These are phyloP conservation scores for Pyrenula aspistea DNA, from an alignment of 495 filamentous ascomycete species.

Conservation along the genomic window DNA sequence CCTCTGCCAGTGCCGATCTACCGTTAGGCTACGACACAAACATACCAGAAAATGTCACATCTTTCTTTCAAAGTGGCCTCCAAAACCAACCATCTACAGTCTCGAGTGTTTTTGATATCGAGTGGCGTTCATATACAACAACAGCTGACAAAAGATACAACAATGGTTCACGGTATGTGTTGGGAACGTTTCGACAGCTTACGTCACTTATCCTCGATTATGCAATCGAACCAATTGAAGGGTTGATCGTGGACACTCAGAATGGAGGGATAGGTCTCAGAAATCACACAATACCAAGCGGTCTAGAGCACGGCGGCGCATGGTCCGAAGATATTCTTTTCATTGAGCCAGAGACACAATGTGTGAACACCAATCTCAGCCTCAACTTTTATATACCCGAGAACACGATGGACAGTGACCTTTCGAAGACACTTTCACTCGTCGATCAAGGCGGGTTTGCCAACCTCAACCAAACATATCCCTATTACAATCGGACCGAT, in stretches of 20 bases:
- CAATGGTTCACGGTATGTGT: slow-evolving; percentile 10
- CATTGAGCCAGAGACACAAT: slow-evolving; percentile 28
- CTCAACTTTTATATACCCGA: slow-evolving; percentile 18
- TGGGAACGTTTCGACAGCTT: slow-evolving; percentile 11
- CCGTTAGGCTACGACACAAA: slow-evolving; percentile 3
- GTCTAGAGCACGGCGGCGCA: slow-evolving; percentile 10
- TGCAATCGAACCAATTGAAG: slow-evolving; percentile 20
- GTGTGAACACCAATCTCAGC: slow-evolving; percentile 31
- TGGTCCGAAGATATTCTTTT: slow-evolving; percentile 35
- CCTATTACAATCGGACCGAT: slow-evolving; percentile 8
- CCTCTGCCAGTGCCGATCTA: slow-evolving; percentile 3
- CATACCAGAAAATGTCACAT: neutral
- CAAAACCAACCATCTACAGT: neutral
- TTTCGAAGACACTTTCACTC: slow-evolving; percentile 11
- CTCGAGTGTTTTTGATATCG: neutral
- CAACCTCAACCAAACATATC: slow-evolving; percentile 15
- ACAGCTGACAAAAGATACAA: slow-evolving; percentile 16
- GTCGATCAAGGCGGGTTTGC: slow-evolving; percentile 30
- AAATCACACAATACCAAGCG: slow-evolving; percentile 28
- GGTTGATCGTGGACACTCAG: slow-evolving; percentile 27
- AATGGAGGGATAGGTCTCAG: slow-evolving; percentile 30
- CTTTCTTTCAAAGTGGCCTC: neutral
- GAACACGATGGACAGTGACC: neutral
- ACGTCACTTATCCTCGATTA: slow-evolving; percentile 19
- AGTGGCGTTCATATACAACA: neutral